A percentile compares a stretch with the other conserved stretches of the same genome.
Evolutionary conservation across 2,329 filamentous ascomycete species (phyloP).

Genomic region (Sclerotinia sclerotiorum): DNA sequence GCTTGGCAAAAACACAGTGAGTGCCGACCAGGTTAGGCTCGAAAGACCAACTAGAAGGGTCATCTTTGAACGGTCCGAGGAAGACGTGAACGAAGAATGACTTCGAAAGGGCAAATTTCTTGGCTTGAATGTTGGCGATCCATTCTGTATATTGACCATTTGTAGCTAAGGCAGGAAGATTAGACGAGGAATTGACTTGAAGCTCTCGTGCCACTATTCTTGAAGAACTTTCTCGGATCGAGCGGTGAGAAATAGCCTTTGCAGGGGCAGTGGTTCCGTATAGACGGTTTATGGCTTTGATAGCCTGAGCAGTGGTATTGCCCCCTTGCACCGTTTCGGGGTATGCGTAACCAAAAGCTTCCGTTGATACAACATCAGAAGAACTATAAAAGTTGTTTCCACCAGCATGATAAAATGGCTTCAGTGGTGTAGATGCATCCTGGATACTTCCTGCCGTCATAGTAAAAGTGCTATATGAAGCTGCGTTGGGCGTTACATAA

Average conservation of each 20-base stretch:
- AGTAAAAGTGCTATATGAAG: constrained; percentile 41
- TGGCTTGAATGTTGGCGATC: constrained; percentile 64
- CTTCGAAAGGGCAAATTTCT: constrained; percentile 58
- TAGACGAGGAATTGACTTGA: constrained; percentile 10
- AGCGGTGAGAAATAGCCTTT: constrained; percentile 1
- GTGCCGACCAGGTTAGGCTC: constrained; percentile 38
- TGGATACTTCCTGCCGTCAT: constrained; percentile 28
- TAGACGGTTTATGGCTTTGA: constrained; percentile 59
- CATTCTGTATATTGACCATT: constrained; percentile 51
- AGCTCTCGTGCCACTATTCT: not conserved
- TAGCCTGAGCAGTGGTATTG: constrained; percentile 60
- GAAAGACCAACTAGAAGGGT: constrained; percentile 35
- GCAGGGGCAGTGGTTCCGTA: constrained; percentile 37
- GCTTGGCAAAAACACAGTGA: constrained; percentile 43
- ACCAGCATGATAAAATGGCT: constrained; percentile 41
- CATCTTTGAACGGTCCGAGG: constrained; percentile 48
- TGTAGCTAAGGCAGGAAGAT: constrained; percentile 26
- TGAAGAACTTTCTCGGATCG: not conserved
- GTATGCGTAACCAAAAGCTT: constrained; percentile 35
- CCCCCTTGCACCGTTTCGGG: constrained; percentile 47
- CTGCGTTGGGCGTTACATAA: constrained; percentile 40
- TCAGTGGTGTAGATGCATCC: constrained; percentile 42
- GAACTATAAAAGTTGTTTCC: constrained; percentile 47
- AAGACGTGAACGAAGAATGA: constrained; percentile 70
- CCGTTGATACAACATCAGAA: constrained; percentile 27